phyloP scores from a whole-genome alignment of 805 yeast genomes.

The Candida tammaniensis region DNA sequence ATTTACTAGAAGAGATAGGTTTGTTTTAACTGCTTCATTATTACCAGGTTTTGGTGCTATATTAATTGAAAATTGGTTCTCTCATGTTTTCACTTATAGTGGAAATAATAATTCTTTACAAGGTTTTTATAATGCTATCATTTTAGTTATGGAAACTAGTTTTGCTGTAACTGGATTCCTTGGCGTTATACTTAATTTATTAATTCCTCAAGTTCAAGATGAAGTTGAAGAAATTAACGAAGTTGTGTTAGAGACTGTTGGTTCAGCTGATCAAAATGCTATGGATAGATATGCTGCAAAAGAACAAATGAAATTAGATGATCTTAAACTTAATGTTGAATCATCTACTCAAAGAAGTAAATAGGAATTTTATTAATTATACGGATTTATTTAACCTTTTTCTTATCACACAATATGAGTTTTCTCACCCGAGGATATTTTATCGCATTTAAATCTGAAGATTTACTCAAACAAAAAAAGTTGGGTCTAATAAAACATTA shows the following conservation, averaged over 20 bases:
- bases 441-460: no score
- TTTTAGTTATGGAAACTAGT: conserved; percentile 69
- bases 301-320: conserved; percentile 29
- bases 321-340: conserved; percentile 14
- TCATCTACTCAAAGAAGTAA: no score
- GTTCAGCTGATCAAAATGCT: conserved; percentile 38
- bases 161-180: conserved; percentile 68
- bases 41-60: conserved; percentile 67
- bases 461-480: no score
- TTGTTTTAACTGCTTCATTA: conserved; percentile 63
- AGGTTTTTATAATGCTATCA: conserved; percentile 69
- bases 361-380: no score
- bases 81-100: conserved; percentile 57
- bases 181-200: conserved; percentile 57
- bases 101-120: conserved; percentile 55
- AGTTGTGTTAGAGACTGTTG: conserved; percentile 40
- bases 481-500: conserved; percentile 1
- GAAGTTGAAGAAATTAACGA: conserved; percentile 48
- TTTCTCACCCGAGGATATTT: not conserved
- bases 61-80: conserved; percentile 65
- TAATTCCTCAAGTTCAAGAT: conserved; percentile 59
- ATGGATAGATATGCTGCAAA: conserved; percentile 29
- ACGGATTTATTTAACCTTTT: not conserved
- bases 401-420: no score
- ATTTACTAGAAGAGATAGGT: conserved; percentile 72